Base-by-base conservation (phyloP, 2,329 filamentous ascomycete genomes). In the Fusarium keratoplasticum region DNA sequence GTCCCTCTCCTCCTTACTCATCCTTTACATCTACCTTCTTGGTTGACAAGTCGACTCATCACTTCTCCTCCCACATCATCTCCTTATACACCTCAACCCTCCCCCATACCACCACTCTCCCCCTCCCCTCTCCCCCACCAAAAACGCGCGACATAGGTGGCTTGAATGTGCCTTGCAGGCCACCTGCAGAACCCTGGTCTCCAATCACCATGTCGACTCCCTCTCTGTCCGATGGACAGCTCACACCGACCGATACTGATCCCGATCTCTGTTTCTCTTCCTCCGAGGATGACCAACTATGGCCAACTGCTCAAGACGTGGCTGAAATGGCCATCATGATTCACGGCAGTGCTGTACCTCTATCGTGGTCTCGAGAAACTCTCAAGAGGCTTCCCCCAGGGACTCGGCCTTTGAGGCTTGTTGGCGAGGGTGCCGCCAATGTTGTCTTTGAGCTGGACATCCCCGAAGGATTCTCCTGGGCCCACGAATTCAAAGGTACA, bases 381-480 rank as follows among this genome's bases (percentile, higher is more conserved):
- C 69, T 83, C 64, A 83, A 80, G 70, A 77, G 77, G 22, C 79
- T 84, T 7, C 82, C 83, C 29, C 72, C 69, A 52, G 82, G 81
- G 33, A 79, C 81, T 42, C 80, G 76, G 29, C 81, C 82, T 16
- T 71, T 82, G 60, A 80, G 81, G 61, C 84, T 89, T 66, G 82
- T 90, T 25, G 88, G 87, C 29, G 94, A 96, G 81, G 94, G 94
- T 27, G 91, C 93, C 27, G 93, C 94, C 62, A 96, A 96, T 81
- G 88, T 92, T 61, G 92, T 95, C 71, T 95, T 94, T 78, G 87
- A 88, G 74, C 86, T 93, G 65, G 83, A 84, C 54, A 69, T 86
- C 22, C 82, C 84, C 6, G 77, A 82, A 66, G 76, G 77, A 66
- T 74, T 81, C 62, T 70, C 79, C 40, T 72, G 81, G 47, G 76